phyloP scores from a whole-genome alignment of 345 rosid species.

The Eucalyptus polybractea region DNA sequence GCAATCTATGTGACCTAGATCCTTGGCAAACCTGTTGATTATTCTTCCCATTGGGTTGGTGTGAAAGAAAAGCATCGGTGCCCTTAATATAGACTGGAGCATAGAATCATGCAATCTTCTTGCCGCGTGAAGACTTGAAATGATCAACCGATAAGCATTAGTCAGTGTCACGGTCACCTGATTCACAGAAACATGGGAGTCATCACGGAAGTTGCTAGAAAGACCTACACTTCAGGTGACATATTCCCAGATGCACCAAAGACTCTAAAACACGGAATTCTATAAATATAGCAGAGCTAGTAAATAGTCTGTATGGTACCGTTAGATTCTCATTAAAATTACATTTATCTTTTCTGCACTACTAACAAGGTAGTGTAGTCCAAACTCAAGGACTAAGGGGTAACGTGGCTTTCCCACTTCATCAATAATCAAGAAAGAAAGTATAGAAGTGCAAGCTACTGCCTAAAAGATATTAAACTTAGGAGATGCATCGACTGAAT shows the following conservation, averaged over 20 bases:
- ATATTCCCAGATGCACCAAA: not conserved
- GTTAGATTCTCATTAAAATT: not conserved
- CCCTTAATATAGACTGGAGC: conserved; percentile 70
- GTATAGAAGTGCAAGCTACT: not conserved
- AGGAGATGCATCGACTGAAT: not conserved
- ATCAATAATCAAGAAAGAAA: not conserved
- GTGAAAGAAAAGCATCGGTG: conserved; percentile 92
- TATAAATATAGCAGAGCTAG: not conserved
- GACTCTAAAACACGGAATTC: not conserved
- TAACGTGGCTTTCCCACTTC: not conserved
- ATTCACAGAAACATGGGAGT: not conserved
- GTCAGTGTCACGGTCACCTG: not conserved
- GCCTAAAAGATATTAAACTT: not conserved
- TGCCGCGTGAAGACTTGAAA: conserved; percentile 75
- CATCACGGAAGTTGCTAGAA: not conserved
- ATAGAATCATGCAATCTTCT: conserved; percentile 68
- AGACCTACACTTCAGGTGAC: not conserved
- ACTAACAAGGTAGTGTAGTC: not conserved
- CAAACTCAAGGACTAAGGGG: not conserved
- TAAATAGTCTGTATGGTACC: not conserved
- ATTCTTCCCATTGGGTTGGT: conserved; percentile 49
- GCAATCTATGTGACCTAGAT: conserved; percentile 82
- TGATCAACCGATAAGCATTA: conserved; percentile 78
- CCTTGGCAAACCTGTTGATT: conserved; percentile 70
- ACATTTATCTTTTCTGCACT: not conserved